Conservation (phyloP, 768 basidiomycete genomes). For the Lactarius hatsudake region DNA sequence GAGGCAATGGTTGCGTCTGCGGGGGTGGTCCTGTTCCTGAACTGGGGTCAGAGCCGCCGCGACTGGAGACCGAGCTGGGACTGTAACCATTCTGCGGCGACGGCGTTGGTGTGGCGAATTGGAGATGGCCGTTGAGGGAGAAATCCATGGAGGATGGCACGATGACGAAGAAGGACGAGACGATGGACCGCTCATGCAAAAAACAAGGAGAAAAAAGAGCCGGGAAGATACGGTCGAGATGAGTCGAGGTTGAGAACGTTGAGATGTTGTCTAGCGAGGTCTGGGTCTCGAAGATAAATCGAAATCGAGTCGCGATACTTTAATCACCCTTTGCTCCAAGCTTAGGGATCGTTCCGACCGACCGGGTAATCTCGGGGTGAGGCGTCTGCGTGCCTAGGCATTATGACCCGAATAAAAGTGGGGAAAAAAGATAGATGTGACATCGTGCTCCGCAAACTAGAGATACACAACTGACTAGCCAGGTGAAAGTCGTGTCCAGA, state of each 20-base stretch:
- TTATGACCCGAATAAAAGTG: neutral
- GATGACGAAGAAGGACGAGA: neutral
- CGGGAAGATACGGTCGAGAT: neutral
- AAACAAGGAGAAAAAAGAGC: neutral
- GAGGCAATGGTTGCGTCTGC: neutral
- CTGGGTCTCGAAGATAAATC: neutral
- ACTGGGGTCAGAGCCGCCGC: neutral
- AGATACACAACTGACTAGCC: neutral
- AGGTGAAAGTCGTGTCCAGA: neutral
- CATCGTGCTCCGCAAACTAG: neutral
- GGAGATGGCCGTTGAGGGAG: neutral
- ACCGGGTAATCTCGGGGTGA: conserved; percentile 17
- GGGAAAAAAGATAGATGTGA: neutral
- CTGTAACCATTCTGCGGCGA: neutral
- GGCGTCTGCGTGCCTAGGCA: conserved; percentile 2
- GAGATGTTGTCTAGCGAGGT: neutral
- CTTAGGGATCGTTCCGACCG: conserved; percentile 3
- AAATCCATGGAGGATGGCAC: neutral
- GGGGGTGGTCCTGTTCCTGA: neutral
- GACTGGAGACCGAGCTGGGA: neutral
- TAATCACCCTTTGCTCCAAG: conserved; percentile 1
- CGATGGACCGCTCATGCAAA: neutral
- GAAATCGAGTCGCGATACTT: neutral
- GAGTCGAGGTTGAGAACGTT: neutral
- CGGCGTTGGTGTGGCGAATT: neutral